Percentiles rank a stretch among this genome's conserved stretches.
Conservation (phyloP, 2,329 filamentous ascomycete genomes). For the Emmonsiellopsis sp. region DNA sequence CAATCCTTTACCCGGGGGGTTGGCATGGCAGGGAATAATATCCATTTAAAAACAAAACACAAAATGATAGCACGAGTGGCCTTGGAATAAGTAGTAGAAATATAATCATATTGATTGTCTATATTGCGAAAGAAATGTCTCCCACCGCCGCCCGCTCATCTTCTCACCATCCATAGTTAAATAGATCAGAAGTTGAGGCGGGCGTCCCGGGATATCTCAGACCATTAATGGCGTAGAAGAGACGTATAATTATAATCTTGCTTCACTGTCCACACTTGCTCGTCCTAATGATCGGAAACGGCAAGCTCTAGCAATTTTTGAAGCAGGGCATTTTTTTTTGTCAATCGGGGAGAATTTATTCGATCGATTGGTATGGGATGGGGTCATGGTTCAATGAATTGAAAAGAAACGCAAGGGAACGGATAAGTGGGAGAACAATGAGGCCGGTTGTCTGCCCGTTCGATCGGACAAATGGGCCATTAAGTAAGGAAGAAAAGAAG, state of each 20-base stretch:
- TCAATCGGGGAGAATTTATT: not conserved
- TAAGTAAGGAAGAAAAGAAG: no score
- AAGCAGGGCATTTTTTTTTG: constrained; percentile 23
- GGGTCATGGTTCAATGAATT: no score
- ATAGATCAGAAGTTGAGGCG: constrained; percentile 33
- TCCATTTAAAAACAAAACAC: no score
- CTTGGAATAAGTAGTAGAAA: not conserved
- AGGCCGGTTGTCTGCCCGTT: no score
- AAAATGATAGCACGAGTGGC: no score
- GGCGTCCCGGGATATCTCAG: constrained; percentile 27
- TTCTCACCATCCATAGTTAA: constrained; percentile 37
- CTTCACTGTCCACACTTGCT: constrained; percentile 50
- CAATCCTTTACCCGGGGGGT: no score
- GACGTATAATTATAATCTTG: constrained; percentile 37
- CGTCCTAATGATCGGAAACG: constrained; percentile 42
- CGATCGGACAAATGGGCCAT: no score
- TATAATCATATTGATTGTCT: not conserved
- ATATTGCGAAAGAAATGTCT: constrained; percentile 27
- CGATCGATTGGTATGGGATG: no score
- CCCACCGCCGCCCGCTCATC: constrained; percentile 31
- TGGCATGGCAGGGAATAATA: no score
- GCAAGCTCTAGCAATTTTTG: constrained; percentile 48
- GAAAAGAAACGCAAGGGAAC: no score
- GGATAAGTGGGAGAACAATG: no score
- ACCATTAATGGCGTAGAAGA: constrained; percentile 12